Conservation (phyloP, 129 eudicot species). For the Mikania micrantha region DNA sequence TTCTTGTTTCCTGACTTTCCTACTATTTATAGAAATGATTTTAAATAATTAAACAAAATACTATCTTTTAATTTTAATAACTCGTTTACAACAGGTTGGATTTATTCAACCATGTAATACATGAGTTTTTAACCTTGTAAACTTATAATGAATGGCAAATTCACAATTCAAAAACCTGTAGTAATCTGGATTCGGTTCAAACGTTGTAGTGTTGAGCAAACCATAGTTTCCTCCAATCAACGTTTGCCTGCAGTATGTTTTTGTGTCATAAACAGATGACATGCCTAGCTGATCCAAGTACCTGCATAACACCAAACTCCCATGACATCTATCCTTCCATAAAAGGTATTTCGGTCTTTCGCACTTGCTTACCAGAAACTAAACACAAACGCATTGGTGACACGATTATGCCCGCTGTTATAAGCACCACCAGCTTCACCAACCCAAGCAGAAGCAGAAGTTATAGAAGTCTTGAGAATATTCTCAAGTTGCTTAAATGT, state of each 20-base stretch:
- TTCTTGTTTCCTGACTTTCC: too few species aligned
- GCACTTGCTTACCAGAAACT: slow-evolving; percentile 68
- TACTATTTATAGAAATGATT: too few species aligned
- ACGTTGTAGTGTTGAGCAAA: slow-evolving; percentile 75
- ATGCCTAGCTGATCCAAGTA: slow-evolving; percentile 92
- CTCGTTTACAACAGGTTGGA: too few species aligned
- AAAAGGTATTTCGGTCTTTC: slow-evolving; percentile 20
- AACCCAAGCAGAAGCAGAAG: slow-evolving; percentile 79
- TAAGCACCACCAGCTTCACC: slow-evolving; percentile 98
- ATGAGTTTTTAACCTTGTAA: too few species aligned
- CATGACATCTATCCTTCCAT: neutral
- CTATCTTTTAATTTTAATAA: too few species aligned
- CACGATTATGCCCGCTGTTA: slow-evolving; percentile 71
- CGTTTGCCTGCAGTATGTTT: slow-evolving; percentile 82
- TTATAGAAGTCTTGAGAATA: slow-evolving; percentile 42
- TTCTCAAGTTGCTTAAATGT: slow-evolving; percentile 52
- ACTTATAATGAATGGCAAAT: neutral
- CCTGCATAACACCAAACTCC: slow-evolving; percentile 33
- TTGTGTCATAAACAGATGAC: slow-evolving; percentile 61
- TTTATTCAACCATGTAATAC: too few species aligned
- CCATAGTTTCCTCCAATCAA: slow-evolving; percentile 95
- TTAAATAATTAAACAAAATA: too few species aligned
- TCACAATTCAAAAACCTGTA: slow-evolving; percentile 49
- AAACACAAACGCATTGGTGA: slow-evolving; percentile 67
- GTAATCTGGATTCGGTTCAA: slow-evolving; percentile 88